Percentiles rank a stretch among this genome's conserved stretches.
These are phyloP conservation scores for Vigna trinervia DNA, from an alignment of 306 rosid species.

Conservation along the genomic window DNA sequence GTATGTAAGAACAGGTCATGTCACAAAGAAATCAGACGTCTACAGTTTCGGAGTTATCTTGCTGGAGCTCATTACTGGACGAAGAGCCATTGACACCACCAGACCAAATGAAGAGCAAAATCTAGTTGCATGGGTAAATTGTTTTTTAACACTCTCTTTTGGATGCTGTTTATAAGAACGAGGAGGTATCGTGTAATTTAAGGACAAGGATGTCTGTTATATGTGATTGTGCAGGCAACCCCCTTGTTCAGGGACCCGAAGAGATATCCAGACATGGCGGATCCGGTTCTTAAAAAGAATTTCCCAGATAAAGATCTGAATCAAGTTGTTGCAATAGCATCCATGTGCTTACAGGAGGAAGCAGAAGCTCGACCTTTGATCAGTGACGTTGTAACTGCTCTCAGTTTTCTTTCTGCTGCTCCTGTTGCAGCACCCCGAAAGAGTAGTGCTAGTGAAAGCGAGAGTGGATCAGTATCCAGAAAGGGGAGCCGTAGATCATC, in stretches of 20 bases:
- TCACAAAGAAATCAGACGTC: constrained; percentile 75
- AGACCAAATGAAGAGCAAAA: constrained; percentile 82
- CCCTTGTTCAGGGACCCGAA: constrained; percentile 80
- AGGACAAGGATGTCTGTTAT: not conserved
- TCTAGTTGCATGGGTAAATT: constrained; percentile 83
- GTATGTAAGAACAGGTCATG: constrained; percentile 62
- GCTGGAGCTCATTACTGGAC: constrained; percentile 86
- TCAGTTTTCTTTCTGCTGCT: constrained; percentile 67
- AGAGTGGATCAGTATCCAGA: not conserved
- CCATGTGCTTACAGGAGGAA: constrained; percentile 96
- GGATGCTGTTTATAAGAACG: not conserved
- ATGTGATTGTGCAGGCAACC: constrained; percentile 74
- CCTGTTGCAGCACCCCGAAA: constrained; percentile 41
- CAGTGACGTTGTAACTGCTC: constrained; percentile 73
- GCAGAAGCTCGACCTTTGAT: constrained; percentile 82
- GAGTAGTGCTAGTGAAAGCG: constrained; percentile 11
- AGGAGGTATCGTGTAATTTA: not conserved
- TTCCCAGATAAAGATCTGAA: constrained; percentile 89
- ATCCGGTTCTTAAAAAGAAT: constrained; percentile 58
- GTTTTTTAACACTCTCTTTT: not conserved
- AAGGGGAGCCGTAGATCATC: not conserved
- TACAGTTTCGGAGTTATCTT: constrained; percentile 86
- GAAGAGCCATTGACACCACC: constrained; percentile 82
- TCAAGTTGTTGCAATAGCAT: constrained; percentile 86
- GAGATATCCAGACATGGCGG: constrained; percentile 82